Evolutionary conservation across 2,329 filamentous ascomycete species (phyloP).

Genomic region (Cladophialophora bantiana): DNA sequence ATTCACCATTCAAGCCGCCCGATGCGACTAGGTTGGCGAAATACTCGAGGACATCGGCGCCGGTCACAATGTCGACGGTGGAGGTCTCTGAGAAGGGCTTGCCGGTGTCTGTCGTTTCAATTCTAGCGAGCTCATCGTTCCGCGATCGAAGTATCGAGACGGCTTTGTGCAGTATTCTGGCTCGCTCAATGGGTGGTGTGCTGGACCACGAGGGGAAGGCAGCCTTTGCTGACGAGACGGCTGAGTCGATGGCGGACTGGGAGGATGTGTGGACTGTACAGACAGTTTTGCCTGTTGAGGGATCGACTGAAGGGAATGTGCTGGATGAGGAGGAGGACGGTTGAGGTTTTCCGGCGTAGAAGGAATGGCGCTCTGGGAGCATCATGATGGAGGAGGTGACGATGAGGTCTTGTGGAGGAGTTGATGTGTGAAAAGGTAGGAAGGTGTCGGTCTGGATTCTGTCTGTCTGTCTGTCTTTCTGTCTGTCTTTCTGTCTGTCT

Average conservation of each 20-base stretch:
- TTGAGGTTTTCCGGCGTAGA: constrained; percentile 75
- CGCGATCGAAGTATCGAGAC: constrained; percentile 74
- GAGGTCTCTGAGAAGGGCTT: constrained; percentile 86
- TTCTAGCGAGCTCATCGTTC: constrained; percentile 78
- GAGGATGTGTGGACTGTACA: constrained; percentile 77
- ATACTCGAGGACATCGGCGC: constrained; percentile 85
- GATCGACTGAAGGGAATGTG: constrained; percentile 76
- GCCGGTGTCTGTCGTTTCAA: constrained; percentile 86
- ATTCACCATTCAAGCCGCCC: constrained; percentile 81
- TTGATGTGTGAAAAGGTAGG: background rate
- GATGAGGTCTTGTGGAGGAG: background rate
- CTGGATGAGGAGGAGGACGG: constrained; percentile 55
- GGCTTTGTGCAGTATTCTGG: constrained; percentile 78
- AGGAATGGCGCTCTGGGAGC: constrained; percentile 64
- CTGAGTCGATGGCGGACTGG: constrained; percentile 70
- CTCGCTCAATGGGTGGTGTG: constrained; percentile 75
- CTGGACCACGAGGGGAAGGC: constrained; percentile 80
- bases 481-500: background rate
- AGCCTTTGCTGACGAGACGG: constrained; percentile 71
- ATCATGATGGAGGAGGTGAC: constrained; percentile 12
- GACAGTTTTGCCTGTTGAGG: constrained; percentile 71
- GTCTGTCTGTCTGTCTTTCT: background rate
- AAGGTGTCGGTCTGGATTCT: background rate
- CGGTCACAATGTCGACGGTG: constrained; percentile 81
- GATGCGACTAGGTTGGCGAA: constrained; percentile 80